Evolutionary conservation across 148 eudicot species (phyloP), one percentile per base, ranked within the genome.

Genomic region (Spergularia marina): DNA sequence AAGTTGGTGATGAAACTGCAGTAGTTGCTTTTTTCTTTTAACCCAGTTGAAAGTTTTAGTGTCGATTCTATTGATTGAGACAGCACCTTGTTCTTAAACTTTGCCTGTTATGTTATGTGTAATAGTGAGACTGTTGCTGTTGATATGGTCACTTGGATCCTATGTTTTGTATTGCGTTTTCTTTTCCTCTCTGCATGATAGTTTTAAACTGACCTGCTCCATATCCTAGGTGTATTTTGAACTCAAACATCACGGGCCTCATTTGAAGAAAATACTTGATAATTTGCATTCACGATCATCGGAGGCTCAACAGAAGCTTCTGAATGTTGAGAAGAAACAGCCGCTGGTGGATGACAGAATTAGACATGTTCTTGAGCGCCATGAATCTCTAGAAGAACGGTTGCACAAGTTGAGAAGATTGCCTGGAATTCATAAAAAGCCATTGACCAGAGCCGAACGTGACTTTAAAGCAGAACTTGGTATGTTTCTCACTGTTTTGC

Each of bases 181-280:
- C 36, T 30, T 30, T 30, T 30, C 36, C 36, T 23, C 8, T 70
- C 17, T 65, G 62, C 70, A 36, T 30, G 14, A 57, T 63, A 49
- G 55, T 70, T 36, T 40, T 57, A 52, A 2, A 44, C 6, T 49
- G 34, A 17, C n/a, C 68, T 69, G 11, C 30, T 70, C 53, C 73
- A 65, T 73, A 77, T 77, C 61, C 15, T 72, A 95, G 97, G 99
- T 95, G 15, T 83, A 78, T 79, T 82, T 92, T 77, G 99, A 92
- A 82, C 91, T 95, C 84, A 83, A 92, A 83, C 94, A 88, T 80
- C 99, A 90, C 73, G 96, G 90, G 34, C 94, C 96, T 64, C 92
- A 87, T 62, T 53, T 87, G 80, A 91, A 95, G 86, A 88, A 85
- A 79, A 89, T 88, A 21, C 81, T 95, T 74, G 91, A 91, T 69